Conservation (phyloP, 73 alveolate species). For the Stentor coeruleus region DNA sequence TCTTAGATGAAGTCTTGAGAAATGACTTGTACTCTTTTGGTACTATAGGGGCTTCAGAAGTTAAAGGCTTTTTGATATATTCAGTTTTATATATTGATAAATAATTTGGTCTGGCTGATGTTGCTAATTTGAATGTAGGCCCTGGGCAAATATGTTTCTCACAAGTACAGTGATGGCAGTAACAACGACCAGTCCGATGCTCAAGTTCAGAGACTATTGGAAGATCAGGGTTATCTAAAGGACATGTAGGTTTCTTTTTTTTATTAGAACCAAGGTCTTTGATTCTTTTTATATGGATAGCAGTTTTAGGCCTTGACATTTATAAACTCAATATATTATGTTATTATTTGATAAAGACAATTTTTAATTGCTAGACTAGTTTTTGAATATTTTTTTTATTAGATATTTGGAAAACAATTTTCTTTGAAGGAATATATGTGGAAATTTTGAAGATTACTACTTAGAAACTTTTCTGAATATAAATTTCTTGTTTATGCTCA, state of each 20-base stretch:
- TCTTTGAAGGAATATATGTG: no score
- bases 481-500: no score
- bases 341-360: no score
- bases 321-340: no score
- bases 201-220: constrained; percentile 24
- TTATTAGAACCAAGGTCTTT: neutral
- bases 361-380: no score
- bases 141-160: constrained; percentile 24
- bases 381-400: no score
- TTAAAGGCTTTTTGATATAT: neutral
- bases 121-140: neutral
- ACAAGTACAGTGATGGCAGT: constrained; percentile 26
- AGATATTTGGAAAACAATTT: no score
- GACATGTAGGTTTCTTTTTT: neutral
- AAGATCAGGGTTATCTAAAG: neutral
- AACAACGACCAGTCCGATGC: constrained; percentile 18
- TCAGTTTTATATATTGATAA: neutral
- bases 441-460: no score
- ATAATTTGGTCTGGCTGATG: neutral
- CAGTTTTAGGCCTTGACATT: neutral
- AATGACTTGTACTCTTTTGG: neutral
- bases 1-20: neutral
- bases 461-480: no score
- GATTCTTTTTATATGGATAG: neutral
- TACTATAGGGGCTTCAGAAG: neutral